Base-by-base conservation (phyloP, 1,284 basidiomycete genomes). In the Takashimella koratensis region DNA sequence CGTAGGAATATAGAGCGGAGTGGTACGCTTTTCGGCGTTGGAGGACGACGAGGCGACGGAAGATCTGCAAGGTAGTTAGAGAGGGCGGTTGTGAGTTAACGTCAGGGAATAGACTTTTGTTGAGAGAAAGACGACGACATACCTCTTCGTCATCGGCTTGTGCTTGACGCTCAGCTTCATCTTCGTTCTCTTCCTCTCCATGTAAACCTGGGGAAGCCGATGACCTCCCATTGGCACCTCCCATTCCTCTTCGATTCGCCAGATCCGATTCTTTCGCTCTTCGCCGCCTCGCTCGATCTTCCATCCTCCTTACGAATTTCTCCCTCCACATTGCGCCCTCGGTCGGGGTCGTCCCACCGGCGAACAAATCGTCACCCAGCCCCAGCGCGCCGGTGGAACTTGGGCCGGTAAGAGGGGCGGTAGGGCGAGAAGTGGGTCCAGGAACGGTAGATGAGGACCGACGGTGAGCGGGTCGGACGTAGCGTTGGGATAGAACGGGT, bases 101-200 rank as follows among this genome's bases (percentile, higher is more conserved):
- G n/a, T n/a, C n/a, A n/a, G n/a, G n/a, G n/a, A n/a, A n/a, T n/a
- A n/a, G n/a, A n/a, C n/a, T n/a, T n/a, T n/a, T n/a, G n/a, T n/a
- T n/a, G 10, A 46, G n/a, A 2, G 21, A 10, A 6, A 52, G 42
- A 25, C 19, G 20, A 2, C 21, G 23, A 43, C 66, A 45, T 50
- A 73, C 72, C 66, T 74, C 72, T 44, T 74, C 72, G 43, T 74
- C 72, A 47, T 72, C 72, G 20, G 57, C 59, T 51, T 70, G 63
- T 5, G 68, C 71, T 54, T 56, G 62, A 16, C 61, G 41, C 47
- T 67, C 70, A 6, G 62, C 63, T 43, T 68, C 68, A 24, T 69
- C 71, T 23, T 70, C 67, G 52, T 68, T 64, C 21, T 43, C 48
- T 41, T 57, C 53, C 10, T 44, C 57, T 36, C 30, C 10, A 8